These are phyloP conservation scores for Podosphaera xanthii DNA, from an alignment of 2,329 filamentous ascomycete species.

Conservation along the genomic window DNA sequence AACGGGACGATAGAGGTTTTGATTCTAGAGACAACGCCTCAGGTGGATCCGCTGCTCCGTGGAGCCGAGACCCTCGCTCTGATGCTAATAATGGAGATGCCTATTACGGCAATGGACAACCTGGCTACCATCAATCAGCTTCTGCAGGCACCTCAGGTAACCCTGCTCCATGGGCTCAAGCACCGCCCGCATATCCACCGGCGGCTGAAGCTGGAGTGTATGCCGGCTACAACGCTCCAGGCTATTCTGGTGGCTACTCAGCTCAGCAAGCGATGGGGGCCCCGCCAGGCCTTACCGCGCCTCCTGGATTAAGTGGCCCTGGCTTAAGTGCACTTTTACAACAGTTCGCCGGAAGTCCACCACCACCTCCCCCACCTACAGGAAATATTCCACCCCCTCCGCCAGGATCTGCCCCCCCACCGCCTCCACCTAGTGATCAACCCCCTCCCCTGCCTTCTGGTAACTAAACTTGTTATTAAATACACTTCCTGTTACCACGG, in stretches of 20 bases:
- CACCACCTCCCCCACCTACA: conserved; percentile 30
- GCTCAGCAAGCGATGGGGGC: conserved; percentile 22
- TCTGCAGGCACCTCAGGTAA: conserved; percentile 18
- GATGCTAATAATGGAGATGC: conserved; percentile 23
- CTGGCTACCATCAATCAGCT: conserved; percentile 24
- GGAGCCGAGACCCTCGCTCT: conserved; percentile 29
- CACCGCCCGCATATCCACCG: conserved; percentile 19
- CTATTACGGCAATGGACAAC: conserved; percentile 23
- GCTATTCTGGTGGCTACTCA: conserved; percentile 20
- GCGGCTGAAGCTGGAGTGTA: conserved; percentile 29
- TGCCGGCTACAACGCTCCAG: conserved; percentile 24
- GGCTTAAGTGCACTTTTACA: conserved; percentile 44
- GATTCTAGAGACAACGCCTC: conserved; percentile 15
- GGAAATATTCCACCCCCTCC: conserved; percentile 17
- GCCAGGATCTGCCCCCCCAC: conserved; percentile 35
- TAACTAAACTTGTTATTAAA: background rate
- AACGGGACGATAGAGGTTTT: conserved; percentile 22
- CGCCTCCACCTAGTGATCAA: conserved; percentile 27
- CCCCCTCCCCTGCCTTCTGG: background rate
- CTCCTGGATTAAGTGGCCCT: conserved; percentile 27
- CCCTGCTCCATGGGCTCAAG: conserved; percentile 23
- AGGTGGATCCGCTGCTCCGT: conserved; percentile 29
- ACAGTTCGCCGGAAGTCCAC: conserved; percentile 30
- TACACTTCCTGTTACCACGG: background rate
- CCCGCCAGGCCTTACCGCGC: conserved; percentile 19